Base-by-base conservation (phyloP, 2,329 filamentous ascomycete genomes). In the Daldinia sp. region DNA sequence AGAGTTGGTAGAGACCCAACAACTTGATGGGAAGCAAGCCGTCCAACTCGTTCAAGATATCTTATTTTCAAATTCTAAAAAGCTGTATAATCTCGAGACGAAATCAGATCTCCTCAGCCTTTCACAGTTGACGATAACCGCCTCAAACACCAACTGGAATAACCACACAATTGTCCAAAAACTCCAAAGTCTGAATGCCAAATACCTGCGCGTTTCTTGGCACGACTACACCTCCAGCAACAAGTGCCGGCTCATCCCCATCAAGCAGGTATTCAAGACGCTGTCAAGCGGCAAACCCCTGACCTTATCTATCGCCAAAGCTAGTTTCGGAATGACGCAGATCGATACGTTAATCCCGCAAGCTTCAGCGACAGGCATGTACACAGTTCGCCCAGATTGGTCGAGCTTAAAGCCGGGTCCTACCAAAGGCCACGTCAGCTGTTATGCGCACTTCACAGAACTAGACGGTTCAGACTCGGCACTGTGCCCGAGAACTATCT, bases 191-290 rank as follows among this genome's bases (percentile, higher is more conserved):
- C 0, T 89, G 0, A 77, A 81, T 0, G 81, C 89, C 4, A 88
- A 90, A 67, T 94, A 90, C 74, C 79, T 97, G 18, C 89, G 92
- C 68, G 82, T 95, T 12, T 90, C 92, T 78, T 97, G 91, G 89
- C 82, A 92, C 26, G 93, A 97, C 78, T 91, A 92, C 78, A 93
- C 92, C n/a, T 88, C 88, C 1, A 91, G 87, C 2, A 78, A 89
- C 0, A 86, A 92, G 15, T 85, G 88, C 71, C 87, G 92, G 2
- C 86, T 93, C 69, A 80, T 96, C 1, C 92, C 93, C 0, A 84
- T 92, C 48, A 81, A 83, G 0, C 84, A 86, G 44, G 87, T 90
- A 26, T 75, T 83, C 33, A 81, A 82, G 2, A 79, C 85, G 5
- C 75, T 89, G 0, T 79, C 81, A 18, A 78, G 83, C 41, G 81